These are phyloP conservation scores for Trichoderma virens DNA, from an alignment of 495 filamentous ascomycete genomes.

Conservation along the genomic window DNA sequence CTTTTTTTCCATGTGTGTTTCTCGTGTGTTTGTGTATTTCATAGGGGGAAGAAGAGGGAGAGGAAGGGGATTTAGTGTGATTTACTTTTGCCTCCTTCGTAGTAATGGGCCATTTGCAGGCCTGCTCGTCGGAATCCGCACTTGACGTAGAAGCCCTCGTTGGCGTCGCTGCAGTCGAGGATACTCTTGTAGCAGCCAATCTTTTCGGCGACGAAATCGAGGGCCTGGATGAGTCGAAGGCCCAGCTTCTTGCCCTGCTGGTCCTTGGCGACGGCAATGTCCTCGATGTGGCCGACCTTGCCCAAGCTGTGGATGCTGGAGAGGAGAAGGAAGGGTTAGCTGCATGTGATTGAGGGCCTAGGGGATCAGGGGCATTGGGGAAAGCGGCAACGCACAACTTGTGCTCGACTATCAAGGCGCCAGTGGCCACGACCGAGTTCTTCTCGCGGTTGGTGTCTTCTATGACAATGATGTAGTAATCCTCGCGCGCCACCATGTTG, in stretches of 20 bases:
- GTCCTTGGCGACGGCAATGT: conserved; percentile 88
- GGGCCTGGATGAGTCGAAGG: conserved; percentile 82
- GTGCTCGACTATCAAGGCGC: conserved; percentile 75
- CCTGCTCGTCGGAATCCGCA: conserved; percentile 92
- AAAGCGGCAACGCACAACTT: conserved; percentile 54
- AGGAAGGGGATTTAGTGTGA: conserved; percentile 18
- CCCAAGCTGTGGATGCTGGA: conserved; percentile 63
- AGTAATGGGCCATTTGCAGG: conserved; percentile 95
- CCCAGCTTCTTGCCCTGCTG: conserved; percentile 97
- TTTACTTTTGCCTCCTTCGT: conserved; percentile 49
- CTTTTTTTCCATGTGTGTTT: neutral
- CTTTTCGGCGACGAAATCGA: conserved; percentile 78
- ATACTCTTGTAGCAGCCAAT: conserved; percentile 89
- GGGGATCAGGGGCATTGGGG: neutral
- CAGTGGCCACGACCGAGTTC: conserved; percentile 69
- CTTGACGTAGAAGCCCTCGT: conserved; percentile 98
- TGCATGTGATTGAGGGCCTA: neutral
- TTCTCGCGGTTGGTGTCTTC: conserved; percentile 52
- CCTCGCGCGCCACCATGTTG: conserved; percentile 71
- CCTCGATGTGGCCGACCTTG: conserved; percentile 92
- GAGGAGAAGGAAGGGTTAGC: conserved; percentile 13
- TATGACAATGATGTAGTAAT: conserved; percentile 80
- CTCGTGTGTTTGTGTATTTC: neutral
- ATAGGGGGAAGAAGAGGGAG: neutral
- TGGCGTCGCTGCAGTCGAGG: conserved; percentile 55